A percentile compares a stretch with the other conserved stretches of the same genome.
Evolutionary conservation across 306 rosid species (phyloP).

Genomic region (Ammopiptanthus mongolicus): DNA sequence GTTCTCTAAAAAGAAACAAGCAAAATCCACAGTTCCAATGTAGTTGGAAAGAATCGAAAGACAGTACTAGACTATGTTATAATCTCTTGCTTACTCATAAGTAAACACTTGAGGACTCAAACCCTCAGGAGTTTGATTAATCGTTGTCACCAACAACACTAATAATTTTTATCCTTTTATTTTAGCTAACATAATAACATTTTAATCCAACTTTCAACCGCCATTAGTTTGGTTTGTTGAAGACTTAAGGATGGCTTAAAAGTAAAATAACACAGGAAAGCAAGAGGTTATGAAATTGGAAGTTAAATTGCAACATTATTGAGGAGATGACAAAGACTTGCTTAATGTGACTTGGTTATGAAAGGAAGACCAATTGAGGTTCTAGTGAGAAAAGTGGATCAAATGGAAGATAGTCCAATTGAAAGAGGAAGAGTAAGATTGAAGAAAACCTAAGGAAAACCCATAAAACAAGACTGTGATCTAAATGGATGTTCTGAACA

Average conservation of each 20-base stretch:
- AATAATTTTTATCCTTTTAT: neutral
- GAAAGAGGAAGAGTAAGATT: neutral
- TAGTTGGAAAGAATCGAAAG: neutral
- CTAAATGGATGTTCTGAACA: neutral
- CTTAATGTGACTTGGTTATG: neutral
- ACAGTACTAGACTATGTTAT: neutral
- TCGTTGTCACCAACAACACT: neutral
- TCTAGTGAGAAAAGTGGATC: neutral
- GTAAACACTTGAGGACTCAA: neutral
- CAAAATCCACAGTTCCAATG: neutral
- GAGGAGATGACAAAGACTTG: neutral
- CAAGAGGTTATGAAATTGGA: neutral
- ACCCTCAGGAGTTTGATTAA: neutral
- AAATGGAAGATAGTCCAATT: neutral
- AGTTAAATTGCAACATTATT: neutral
- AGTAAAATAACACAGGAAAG: neutral
- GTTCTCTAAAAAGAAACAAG: neutral
- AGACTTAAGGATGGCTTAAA: neutral
- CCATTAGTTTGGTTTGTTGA: neutral
- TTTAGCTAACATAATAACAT: neutral
- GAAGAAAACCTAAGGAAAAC: neutral
- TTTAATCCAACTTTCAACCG: neutral
- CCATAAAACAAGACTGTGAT: neutral
- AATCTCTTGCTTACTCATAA: neutral
- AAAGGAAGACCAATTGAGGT: neutral